Evolutionary conservation across 1,284 basidiomycete species (phyloP), one percentile per base, ranked within the genome.

Genomic region (Malassezia caprae): DNA sequence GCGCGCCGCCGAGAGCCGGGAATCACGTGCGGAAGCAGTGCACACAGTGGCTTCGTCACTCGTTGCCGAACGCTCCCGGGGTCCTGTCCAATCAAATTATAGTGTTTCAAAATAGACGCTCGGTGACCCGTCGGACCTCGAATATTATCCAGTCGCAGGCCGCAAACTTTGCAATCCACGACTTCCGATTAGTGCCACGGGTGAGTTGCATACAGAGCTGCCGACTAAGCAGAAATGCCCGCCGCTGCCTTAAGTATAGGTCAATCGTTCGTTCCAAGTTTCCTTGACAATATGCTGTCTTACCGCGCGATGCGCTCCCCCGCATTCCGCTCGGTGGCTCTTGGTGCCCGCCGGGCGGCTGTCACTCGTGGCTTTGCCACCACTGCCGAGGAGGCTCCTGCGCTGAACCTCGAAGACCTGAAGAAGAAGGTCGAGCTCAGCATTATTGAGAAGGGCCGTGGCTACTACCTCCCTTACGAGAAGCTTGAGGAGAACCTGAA

Each of bases 381-480:
- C 37, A 67, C 71, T 39, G 60, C 72, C 43, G 72, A 74, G 60
- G 70, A 73, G 40, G 72, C 63, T 28, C 51, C 63, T 40, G 58
- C 62, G 35, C 64, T 71, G 49, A 58, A 61, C 24, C 53, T 62
- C 39, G 64, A 62, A 8, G 60, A 72, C 51, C 68, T 69, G 47
- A 63, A 69, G 62, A 65, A 64, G 48, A 73, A 73, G 61, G 69
- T 74, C 48, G 72, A 74, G 60, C 68, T 74, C 63, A 68, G 65
- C 60, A 44, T 58, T 49, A 60, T 72, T 52, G 72, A 74, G 61
- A 64, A 64, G 56, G 72, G 72, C 58, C 68, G 72, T 64, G 68
- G 67, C 31, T 65, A 65, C 69, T 74, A 64, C 63, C 58, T 73
- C 60, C 72, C 72, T 63, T 74, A 74, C 70, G 62, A 67, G 60